phyloP scores from a whole-genome alignment of 257 asterid species.

The Catharanthus roseus region DNA sequence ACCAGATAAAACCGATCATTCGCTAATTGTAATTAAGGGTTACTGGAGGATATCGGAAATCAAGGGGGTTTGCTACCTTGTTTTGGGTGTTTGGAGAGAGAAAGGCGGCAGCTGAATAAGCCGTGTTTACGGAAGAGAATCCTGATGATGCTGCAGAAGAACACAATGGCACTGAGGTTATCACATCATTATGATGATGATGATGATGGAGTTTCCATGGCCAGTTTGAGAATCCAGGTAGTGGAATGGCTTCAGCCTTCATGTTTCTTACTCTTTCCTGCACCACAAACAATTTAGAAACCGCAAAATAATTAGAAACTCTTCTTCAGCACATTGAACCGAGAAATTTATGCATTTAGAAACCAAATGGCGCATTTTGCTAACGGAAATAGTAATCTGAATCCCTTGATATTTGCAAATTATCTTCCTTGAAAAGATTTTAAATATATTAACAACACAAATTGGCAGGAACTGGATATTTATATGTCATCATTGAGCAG shows the following conservation, averaged over 20 bases:
- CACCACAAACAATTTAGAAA: constrained; percentile 7
- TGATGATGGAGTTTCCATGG: constrained; percentile 55
- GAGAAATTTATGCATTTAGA: too few species aligned
- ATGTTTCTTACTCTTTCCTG: constrained; percentile 51
- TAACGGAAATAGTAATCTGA: background rate
- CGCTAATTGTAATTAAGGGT: constrained; percentile 23
- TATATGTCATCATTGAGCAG: background rate
- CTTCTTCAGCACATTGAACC: background rate
- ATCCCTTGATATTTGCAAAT: background rate
- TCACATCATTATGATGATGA: constrained; percentile 28
- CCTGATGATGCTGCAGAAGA: constrained; percentile 96
- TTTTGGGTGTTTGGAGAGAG: constrained; percentile 29
- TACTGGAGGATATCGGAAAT: constrained; percentile 33
- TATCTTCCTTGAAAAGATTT: background rate
- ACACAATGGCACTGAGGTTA: constrained; percentile 28
- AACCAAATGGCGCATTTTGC: background rate
- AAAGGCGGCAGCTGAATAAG: constrained; percentile 32
- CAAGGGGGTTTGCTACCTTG: constrained; percentile 29
- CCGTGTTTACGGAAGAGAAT: constrained; percentile 57
- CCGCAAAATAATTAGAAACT: background rate
- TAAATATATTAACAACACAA: background rate
- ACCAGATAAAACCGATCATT: background rate
- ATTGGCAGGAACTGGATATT: background rate
- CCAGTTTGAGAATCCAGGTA: constrained; percentile 55
- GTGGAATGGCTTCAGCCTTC: constrained; percentile 40